Base-by-base conservation (phyloP, 768 basidiomycete species). In the Pleurotus giganteus region DNA sequence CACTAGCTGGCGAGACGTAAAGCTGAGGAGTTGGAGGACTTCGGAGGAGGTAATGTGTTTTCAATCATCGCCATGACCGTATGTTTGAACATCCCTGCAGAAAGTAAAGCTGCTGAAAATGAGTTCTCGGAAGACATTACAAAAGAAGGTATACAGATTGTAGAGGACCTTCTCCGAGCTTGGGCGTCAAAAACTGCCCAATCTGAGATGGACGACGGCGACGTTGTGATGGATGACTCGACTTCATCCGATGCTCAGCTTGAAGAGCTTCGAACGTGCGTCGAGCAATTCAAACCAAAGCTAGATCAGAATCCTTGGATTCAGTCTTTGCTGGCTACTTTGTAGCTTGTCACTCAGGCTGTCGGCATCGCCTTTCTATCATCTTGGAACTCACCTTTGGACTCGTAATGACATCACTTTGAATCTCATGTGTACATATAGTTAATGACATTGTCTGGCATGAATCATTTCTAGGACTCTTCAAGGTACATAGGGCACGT, bases 21-120 rank as follows among this genome's bases (percentile, higher is more conserved):
- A 65, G 94, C 94, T 0, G 91, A 94, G 56, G 93, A 95, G 60
- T 72, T 97, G 29, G 91, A 94, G 69, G 89, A 94, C 65, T 93
- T 94, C 69, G 84, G 80, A 5, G 76, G 78, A 66, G 69, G 82
- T 75, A 58, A 26, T 8, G 23, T n/a, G 42, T 31, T 47, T 31
- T 19, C 31, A 15, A 29, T 2, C 13, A 7, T 43, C 31, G 21
- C 46, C 60, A 61, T 62, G 47, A 39, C 47, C 23, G 4, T 27
- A n/a, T 29, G 4, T 32, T 13, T 28, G 47, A 39, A 50, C 55
- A 6, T 3, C 12, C 7, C n/a, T 9, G 58, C 60, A 59, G 63
- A 64, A 29, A 65, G 41, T 34, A 63, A 63, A 57, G 67, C 72
- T 17, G 57, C 64, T 13, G 68, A 75, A 3, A 67, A 78, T 2